Base-by-base conservation (phyloP, 352 stramenopile species). In the Pythium phragmitis region DNA sequence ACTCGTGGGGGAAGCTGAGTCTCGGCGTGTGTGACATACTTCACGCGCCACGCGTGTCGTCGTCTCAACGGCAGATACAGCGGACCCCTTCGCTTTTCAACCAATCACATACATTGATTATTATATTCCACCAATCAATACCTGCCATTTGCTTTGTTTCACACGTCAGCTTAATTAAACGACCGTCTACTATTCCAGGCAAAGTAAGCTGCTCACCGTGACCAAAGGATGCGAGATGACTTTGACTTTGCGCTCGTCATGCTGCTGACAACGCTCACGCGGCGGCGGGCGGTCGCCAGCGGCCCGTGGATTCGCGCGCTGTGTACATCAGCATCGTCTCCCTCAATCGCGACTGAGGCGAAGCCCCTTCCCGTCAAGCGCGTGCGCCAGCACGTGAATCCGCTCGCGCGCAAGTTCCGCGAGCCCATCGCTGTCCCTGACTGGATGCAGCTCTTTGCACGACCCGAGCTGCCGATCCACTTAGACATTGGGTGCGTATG, bases 371-470 rank as follows among this genome's bases (percentile, higher is more conserved):
- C 69, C 19, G 56, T 74, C 49, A 87, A 80, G 51, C 73, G 87
- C 12, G 86, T 93, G 65, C 83, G 85, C 9, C 85, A 96, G 72
- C 87, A 96, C 57, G 87, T 96, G 60, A 96, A 96, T 60, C 87
- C 87, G 51, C 73, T 96, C 17, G 62, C 85, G 23, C 72, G 71
- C 33, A 67, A 82, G 47, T 96, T 89, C 49, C 80, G 74, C 30
- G 73, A 82, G 48, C 81, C 83, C 9, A 76, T 92, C 23, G 63
- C 69, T 48, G 51, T 94, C 16, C 87, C 87, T 1, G 70, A 91
- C 16, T 96, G 83, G 83, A 63, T 42, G 16, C 36, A 69, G 19
- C 57, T 70, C 55, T 91, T 92, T 50, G 69, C 62, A 0, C 65
- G 82, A 8, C 58, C 77, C 0, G 70, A 71, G 41, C 63, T 91